Conservation (phyloP, 257 asterid species). For the Perilla frutescens region DNA sequence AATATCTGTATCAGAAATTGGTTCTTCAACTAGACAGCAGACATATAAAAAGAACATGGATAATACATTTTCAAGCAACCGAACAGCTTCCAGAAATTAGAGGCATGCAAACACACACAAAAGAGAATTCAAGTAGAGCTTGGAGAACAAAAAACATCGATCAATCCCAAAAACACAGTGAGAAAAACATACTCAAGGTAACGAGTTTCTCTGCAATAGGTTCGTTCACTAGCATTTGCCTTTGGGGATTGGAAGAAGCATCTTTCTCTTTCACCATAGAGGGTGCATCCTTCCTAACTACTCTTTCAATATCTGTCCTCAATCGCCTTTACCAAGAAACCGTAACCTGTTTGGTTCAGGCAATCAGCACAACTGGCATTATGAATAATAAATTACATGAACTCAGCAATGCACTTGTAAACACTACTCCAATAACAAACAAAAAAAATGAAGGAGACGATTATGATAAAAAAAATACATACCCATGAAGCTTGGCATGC, state of each 20-base stretch:
- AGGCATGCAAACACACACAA: not conserved
- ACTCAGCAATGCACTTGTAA: not conserved
- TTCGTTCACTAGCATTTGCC: conserved; percentile 47
- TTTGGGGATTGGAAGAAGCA: conserved; percentile 34
- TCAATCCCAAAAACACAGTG: not conserved
- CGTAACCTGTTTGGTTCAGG: conserved; percentile 54
- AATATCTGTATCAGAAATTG: conserved; percentile 59
- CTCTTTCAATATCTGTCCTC: conserved; percentile 46
- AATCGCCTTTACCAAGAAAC: conserved; percentile 75
- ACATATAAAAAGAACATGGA: conserved; percentile 10
- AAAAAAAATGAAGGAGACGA: not conserved
- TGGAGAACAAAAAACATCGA: not conserved
- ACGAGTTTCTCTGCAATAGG: conserved; percentile 86
- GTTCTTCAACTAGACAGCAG: conserved; percentile 14
- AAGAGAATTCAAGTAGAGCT: not conserved
- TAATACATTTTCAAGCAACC: conserved; percentile 11
- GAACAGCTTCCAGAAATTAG: conserved; percentile 11
- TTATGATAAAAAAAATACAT: conserved; percentile 18
- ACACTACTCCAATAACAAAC: not conserved
- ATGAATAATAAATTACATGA: not conserved
- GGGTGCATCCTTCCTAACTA: conserved; percentile 38
- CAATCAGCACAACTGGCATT: conserved; percentile 24
- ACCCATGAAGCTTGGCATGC: conserved; percentile 91
- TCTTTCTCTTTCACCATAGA: conserved; percentile 31
- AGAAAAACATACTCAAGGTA: conserved; percentile 72